Evolutionary conservation across 495 filamentous ascomycete genomes (phyloP).

Genomic region (Pyrenula massariospora): DNA sequence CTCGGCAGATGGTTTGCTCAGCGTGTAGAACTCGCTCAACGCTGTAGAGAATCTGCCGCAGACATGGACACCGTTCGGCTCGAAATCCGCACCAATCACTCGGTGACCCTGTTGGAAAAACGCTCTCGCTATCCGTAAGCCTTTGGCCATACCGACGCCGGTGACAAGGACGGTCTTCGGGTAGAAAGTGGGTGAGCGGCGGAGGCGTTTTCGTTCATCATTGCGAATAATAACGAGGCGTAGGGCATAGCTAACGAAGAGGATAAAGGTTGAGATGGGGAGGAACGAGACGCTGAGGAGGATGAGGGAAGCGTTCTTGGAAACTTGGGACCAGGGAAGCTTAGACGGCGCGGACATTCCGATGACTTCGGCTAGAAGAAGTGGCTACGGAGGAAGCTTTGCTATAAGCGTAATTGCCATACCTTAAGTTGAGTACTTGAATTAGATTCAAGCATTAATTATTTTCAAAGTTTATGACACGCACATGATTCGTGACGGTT

Average conservation of each 20-base stretch:
- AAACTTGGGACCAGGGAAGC: neutral
- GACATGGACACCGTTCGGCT: conserved; percentile 30
- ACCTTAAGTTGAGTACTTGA: too few species aligned
- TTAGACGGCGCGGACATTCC: neutral
- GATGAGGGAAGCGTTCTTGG: conserved; percentile 22
- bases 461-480: too few species aligned
- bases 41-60: conserved; percentile 30
- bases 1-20: conserved; percentile 22
- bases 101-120: conserved; percentile 56
- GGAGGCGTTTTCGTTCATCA: conserved; percentile 12
- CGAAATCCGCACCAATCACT: conserved; percentile 63
- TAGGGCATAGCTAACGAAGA: conserved; percentile 21
- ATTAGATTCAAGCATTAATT: too few species aligned
- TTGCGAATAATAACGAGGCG: conserved; percentile 6
- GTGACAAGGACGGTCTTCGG: conserved; percentile 59
- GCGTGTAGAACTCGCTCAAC: conserved; percentile 38
- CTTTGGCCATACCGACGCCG: conserved; percentile 58
- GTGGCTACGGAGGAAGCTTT: too few species aligned
- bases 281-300: conserved; percentile 31
- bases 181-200: conserved; percentile 21
- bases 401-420: too few species aligned
- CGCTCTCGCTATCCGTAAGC: conserved; percentile 51
- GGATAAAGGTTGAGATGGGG: conserved; percentile 27
- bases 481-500: too few species aligned
- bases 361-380: too few species aligned